Percentiles rank a stretch among this genome's conserved stretches.
phyloP scores from a whole-genome alignment of 768 basidiomycete species.

The Trametes meyenii region DNA sequence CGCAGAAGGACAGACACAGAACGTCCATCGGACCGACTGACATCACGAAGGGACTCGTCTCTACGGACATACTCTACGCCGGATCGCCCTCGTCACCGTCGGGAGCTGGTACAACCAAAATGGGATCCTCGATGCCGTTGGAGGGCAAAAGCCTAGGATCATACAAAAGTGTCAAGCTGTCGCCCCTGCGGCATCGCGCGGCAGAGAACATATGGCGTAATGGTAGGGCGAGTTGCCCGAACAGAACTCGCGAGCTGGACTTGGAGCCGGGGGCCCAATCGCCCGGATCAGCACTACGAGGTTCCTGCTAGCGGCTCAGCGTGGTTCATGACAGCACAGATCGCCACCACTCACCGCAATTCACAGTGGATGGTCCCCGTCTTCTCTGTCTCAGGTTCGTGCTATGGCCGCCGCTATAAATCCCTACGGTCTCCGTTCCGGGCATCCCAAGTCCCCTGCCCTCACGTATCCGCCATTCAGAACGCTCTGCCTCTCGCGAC shows the following conservation, averaged over 20 bases:
- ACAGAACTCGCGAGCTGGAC: conserved; percentile 1
- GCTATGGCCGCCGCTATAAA: conserved; percentile 2
- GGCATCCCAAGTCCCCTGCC: neutral
- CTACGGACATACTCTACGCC: neutral
- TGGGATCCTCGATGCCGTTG: neutral
- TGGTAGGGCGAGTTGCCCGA: conserved; percentile 1
- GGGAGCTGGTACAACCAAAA: neutral
- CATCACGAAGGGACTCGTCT: neutral
- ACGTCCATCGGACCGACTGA: no score
- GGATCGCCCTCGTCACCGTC: neutral
- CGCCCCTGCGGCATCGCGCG: conserved; percentile 2
- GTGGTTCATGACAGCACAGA: conserved; percentile 8
- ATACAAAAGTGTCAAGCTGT: conserved; percentile 11
- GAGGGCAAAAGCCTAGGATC: neutral
- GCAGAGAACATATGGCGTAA: neutral
- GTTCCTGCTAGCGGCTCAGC: neutral
- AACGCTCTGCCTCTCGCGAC: neutral
- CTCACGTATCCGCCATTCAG: neutral
- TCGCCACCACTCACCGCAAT: conserved; percentile 6
- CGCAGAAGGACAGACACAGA: no score
- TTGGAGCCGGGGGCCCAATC: conserved; percentile 3
- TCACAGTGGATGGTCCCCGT: conserved; percentile 6
- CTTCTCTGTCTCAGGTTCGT: neutral
- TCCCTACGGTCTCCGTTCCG: neutral
- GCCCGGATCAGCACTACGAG: conserved; percentile 1